Evolutionary conservation across 805 yeast genomes (phyloP).

Genomic region (Pichia gijzeniarum): DNA sequence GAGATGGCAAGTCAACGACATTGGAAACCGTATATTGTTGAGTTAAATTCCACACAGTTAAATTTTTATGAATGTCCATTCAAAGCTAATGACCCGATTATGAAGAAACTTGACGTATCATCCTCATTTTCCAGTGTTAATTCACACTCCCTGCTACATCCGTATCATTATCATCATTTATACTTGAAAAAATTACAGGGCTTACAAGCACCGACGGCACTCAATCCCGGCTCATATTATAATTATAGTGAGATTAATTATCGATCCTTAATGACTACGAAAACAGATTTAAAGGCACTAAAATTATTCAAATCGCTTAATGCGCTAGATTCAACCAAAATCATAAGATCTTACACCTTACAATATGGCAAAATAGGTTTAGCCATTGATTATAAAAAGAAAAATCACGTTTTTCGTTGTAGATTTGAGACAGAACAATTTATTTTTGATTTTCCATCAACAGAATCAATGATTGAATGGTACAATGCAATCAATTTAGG

Average conservation of each 20-base stretch:
- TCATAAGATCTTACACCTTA: constrained; percentile 65
- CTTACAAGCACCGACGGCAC: constrained; percentile 5
- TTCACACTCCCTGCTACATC: constrained; percentile 13
- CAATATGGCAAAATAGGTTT: constrained; percentile 82
- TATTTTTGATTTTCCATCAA: constrained; percentile 53
- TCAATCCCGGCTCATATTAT: background rate
- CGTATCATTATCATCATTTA: constrained; percentile 14
- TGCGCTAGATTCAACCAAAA: constrained; percentile 28
- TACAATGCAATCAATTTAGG: constrained; percentile 65
- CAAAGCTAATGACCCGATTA: constrained; percentile 5
- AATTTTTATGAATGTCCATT: constrained; percentile 46
- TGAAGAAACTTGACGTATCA: constrained; percentile 10
- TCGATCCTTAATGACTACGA: constrained; percentile 26
- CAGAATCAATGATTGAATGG: constrained; percentile 74
- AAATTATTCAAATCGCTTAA: constrained; percentile 18
- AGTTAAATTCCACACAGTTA: constrained; percentile 80
- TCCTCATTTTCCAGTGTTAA: constrained; percentile 11
- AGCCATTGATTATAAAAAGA: constrained; percentile 77
- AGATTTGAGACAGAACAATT: constrained; percentile 83
- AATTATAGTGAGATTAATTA: constrained; percentile 15
- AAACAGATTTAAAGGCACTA: constrained; percentile 24
- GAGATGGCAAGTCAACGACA: constrained; percentile 58
- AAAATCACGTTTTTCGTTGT: constrained; percentile 59
- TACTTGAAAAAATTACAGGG: constrained; percentile 4
- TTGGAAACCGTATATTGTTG: constrained; percentile 68